Evolutionary conservation across 768 basidiomycete genomes (phyloP).

Genomic region (Tylopilus rubrobrunneus): DNA sequence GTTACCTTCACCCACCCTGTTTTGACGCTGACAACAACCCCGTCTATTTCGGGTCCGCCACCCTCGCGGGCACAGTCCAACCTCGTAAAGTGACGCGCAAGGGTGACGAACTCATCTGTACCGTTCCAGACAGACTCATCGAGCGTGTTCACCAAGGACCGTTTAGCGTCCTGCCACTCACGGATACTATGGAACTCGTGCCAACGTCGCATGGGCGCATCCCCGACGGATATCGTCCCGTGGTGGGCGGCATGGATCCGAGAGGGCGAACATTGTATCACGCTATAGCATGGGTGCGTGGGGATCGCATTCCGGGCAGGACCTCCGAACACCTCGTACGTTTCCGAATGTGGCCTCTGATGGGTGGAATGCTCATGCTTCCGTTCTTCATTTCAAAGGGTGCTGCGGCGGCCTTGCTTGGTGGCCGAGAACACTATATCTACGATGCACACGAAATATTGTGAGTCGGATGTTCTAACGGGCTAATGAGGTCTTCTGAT

Average conservation of each 20-base stretch:
- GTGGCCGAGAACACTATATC: background rate
- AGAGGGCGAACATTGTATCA: background rate
- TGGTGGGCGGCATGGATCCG: conserved; percentile 2
- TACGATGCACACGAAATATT: conserved; percentile 2
- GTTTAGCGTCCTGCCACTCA: conserved; percentile 6
- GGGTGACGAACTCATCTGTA: background rate
- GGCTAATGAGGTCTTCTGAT: background rate
- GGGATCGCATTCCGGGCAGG: background rate
- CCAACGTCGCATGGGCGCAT: conserved; percentile 1
- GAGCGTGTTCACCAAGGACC: background rate
- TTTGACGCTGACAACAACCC: conserved; percentile 2
- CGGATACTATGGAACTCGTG: conserved; percentile 2
- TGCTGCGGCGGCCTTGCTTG: background rate
- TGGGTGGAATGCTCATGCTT: background rate
- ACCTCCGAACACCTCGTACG: conserved; percentile 7
- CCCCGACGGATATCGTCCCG: background rate
- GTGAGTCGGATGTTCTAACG: background rate
- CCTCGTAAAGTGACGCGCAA: conserved; percentile 8
- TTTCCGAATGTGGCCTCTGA: background rate
- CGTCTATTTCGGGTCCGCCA: conserved; percentile 1
- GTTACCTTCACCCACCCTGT: conserved; percentile 7
- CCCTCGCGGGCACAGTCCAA: background rate
- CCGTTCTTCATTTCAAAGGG: background rate
- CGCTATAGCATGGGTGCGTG: background rate
- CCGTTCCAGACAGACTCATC: background rate